Conservation (phyloP, 2,329 filamentous ascomycete species). For the Rachicladosporium sp. region DNA sequence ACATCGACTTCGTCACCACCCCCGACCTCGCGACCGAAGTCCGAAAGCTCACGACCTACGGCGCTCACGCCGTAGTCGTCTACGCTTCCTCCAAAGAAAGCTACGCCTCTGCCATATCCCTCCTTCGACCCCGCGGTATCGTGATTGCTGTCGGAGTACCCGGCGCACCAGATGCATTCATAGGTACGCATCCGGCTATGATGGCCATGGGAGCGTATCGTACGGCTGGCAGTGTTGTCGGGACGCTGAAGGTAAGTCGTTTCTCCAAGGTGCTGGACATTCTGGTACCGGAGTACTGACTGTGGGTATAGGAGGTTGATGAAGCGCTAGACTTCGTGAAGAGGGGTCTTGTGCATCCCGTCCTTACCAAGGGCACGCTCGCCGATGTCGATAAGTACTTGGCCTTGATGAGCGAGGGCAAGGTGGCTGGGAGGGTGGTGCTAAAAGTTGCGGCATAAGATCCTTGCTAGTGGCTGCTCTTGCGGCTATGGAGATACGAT, state of each 20-base stretch:
- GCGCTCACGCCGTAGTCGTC: constrained; percentile 32
- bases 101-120: constrained; percentile 28
- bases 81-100: constrained; percentile 26
- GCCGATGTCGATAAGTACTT: constrained; percentile 41
- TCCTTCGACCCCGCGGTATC: constrained; percentile 22
- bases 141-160: constrained; percentile 15
- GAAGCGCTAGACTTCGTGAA: constrained; percentile 36
- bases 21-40: constrained; percentile 27
- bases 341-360: constrained; percentile 37
- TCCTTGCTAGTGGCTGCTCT: no score
- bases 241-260: neutral
- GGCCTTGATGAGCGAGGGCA: constrained; percentile 35
- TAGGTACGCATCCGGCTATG: constrained; percentile 19
- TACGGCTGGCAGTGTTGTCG: constrained; percentile 38
- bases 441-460: no score
- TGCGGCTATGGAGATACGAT: no score
- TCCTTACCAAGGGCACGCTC: constrained; percentile 37
- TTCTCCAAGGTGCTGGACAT: constrained; percentile 22
- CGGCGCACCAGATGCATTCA: neutral
- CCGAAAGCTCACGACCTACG: constrained; percentile 35
- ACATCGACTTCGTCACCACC: constrained; percentile 42
- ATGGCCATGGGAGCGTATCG: constrained; percentile 35
- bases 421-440: constrained; percentile 42
- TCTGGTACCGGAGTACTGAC: constrained; percentile 24
- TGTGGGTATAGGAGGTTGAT: constrained; percentile 34